Evolutionary conservation across 768 basidiomycete genomes (phyloP).

Genomic region (Neoboletus brunneissimus): DNA sequence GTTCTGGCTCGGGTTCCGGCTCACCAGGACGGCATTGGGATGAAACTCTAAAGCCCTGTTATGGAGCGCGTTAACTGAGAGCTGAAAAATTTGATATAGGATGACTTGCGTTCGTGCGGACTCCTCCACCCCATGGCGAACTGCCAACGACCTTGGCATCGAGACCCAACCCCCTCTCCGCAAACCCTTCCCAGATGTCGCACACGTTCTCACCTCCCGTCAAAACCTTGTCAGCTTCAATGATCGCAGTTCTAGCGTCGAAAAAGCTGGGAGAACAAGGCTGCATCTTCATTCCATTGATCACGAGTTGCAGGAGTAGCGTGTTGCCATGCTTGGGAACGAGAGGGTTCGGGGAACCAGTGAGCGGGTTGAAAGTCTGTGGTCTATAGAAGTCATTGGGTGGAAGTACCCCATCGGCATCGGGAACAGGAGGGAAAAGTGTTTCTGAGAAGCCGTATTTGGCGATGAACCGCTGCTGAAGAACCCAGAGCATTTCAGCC

Average conservation of each 20-base stretch:
- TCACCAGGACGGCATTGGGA: constrained; percentile 33
- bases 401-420: constrained; percentile 61
- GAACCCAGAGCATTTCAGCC: constrained; percentile 87
- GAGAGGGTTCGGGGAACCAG: constrained; percentile 42
- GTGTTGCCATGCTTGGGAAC: constrained; percentile 76
- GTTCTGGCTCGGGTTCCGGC: too few relatives aligned
- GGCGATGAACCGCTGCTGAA: constrained; percentile 70
- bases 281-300: constrained; percentile 79
- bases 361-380: constrained; percentile 29
- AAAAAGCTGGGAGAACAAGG: constrained; percentile 90
- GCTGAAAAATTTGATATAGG: too few relatives aligned
- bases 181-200: constrained; percentile 81
- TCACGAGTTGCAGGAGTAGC: too few relatives aligned
- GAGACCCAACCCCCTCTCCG: constrained; percentile 73
- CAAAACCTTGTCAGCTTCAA: constrained; percentile 84
- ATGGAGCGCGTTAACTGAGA: too few relatives aligned
- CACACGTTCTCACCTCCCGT: constrained; percentile 95
- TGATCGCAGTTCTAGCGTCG: constrained; percentile 84
- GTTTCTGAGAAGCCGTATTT: constrained; percentile 78
- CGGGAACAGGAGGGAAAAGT: constrained; percentile 77
- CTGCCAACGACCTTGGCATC: constrained; percentile 71
- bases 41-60: constrained; percentile 40
- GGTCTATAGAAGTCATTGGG: constrained; percentile 67
- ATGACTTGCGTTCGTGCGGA: constrained; percentile 58
- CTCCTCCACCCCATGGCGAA: constrained; percentile 91